Percentiles rank a stretch among this genome's conserved stretches.
phyloP scores from a whole-genome alignment of 2,329 filamentous ascomycete species.

The Phyllosticta citrichinensis region DNA sequence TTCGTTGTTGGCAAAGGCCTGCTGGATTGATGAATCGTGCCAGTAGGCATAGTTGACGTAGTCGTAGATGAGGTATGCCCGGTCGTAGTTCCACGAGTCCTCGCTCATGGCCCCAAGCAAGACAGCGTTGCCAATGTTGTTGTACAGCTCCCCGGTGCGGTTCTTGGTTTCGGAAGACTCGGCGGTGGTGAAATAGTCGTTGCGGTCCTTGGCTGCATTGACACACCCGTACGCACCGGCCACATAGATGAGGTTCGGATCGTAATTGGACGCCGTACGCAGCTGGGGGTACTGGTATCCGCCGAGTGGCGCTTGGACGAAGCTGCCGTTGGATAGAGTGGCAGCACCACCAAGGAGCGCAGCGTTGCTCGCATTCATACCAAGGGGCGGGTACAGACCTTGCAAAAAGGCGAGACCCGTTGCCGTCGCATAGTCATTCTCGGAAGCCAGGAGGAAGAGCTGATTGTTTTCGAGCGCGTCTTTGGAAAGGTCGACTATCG shows the following conservation, averaged over 20 bases:
- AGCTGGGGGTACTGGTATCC: constrained; percentile 51
- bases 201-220: constrained; percentile 18
- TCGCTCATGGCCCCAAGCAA: constrained; percentile 33
- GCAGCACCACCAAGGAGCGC: constrained; percentile 21
- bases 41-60: constrained; percentile 44
- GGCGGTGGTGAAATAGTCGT: constrained; percentile 31
- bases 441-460: constrained; percentile 37
- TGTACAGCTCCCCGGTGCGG: constrained; percentile 36
- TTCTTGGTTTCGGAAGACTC: constrained; percentile 32
- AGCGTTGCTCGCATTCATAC: constrained; percentile 20
- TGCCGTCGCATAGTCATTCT: constrained; percentile 38
- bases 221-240: constrained; percentile 33
- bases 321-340: constrained; percentile 39
- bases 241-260: constrained; percentile 43
- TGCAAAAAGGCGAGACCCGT: constrained; percentile 54
- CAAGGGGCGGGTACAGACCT: constrained; percentile 47
- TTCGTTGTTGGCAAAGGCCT: constrained; percentile 23
- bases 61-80: constrained; percentile 46
- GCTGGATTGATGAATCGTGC: constrained; percentile 39
- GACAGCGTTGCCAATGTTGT: constrained; percentile 32
- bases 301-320: constrained; percentile 38
- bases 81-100: constrained; percentile 36
- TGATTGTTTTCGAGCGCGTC: constrained; percentile 37
- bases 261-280: constrained; percentile 31
- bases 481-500: constrained; percentile 36